Percentiles rank a stretch among this genome's conserved stretches.
Conservation (phyloP, 108 stramenopile genomes). For the Nitzschia sp. region DNA sequence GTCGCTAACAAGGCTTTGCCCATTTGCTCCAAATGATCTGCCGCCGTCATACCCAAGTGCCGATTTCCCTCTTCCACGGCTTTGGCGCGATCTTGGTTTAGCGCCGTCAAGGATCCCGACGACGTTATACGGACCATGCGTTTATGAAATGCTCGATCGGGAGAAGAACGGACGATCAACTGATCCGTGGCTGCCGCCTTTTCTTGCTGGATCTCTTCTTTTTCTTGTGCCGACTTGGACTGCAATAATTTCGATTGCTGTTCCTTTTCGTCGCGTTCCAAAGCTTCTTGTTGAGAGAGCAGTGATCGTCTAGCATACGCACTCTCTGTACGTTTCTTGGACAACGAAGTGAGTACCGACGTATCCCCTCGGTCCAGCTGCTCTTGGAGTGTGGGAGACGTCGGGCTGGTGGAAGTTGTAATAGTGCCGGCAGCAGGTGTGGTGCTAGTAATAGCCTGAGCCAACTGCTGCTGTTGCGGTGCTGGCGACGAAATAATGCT, state of each 20-base stretch:
- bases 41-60: constrained; percentile 63
- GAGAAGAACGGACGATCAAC: background rate
- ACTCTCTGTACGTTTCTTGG: constrained; percentile 21
- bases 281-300: constrained; percentile 4
- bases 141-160: background rate
- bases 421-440: background rate
- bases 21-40: constrained; percentile 75
- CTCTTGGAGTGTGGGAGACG: constrained; percentile 12
- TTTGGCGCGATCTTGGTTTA: background rate
- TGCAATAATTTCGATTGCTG: constrained; percentile 20
- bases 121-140: background rate
- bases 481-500: background rate
- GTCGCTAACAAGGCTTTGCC: constrained; percentile 55
- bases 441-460: background rate
- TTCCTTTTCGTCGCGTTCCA: constrained; percentile 28
- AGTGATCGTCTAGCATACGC: constrained; percentile 12
- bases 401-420: background rate
- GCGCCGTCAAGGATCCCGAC: background rate
- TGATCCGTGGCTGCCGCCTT: background rate
- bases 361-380: constrained; percentile 19
- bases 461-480: background rate
- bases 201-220: constrained; percentile 8
- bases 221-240: background rate
- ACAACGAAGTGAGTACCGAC: constrained; percentile 7
- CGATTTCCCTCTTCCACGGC: constrained; percentile 41